Evolutionary conservation across 2,329 filamentous ascomycete genomes (phyloP).

Genomic region (Tympanopsis confertula): DNA sequence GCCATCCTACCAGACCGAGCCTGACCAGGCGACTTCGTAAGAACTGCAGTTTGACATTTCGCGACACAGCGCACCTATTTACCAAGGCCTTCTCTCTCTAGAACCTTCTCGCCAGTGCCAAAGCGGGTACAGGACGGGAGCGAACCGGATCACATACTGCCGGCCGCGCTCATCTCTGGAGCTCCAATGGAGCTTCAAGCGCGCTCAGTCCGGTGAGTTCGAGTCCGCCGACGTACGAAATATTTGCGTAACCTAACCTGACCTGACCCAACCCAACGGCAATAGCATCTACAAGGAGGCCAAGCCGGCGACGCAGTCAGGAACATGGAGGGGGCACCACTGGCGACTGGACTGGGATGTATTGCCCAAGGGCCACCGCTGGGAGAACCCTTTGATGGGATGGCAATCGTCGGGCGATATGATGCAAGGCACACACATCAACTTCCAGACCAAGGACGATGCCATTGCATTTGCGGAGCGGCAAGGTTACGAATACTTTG

Average conservation of each 20-base stretch:
- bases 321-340: constrained; percentile 68
- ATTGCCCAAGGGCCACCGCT: constrained; percentile 80
- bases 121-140: constrained; percentile 83
- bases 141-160: constrained; percentile 62
- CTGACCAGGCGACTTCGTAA: constrained; percentile 88
- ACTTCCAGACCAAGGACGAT: constrained; percentile 88
- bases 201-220: constrained; percentile 79
- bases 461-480: constrained; percentile 93
- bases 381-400: constrained; percentile 97
- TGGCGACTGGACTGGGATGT: constrained; percentile 99
- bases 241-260: constrained; percentile 2
- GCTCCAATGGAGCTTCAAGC: constrained; percentile 90
- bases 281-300: constrained; percentile 80
- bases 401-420: constrained; percentile 93
- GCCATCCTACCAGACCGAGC: constrained; percentile 68
- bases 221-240: neutral
- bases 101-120: constrained; percentile 81
- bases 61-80: neutral
- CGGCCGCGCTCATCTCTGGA: constrained; percentile 79
- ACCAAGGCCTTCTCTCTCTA: too few relatives aligned
- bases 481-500: constrained; percentile 97
- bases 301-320: constrained; percentile 95
- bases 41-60: constrained; percentile 15
- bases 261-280: too few relatives aligned
- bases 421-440: constrained; percentile 87